Evolutionary conservation across 139 green algal species (phyloP), one percentile per base, ranked within the genome.

Genomic region (Chlamydomonas asymmetrica): DNA sequence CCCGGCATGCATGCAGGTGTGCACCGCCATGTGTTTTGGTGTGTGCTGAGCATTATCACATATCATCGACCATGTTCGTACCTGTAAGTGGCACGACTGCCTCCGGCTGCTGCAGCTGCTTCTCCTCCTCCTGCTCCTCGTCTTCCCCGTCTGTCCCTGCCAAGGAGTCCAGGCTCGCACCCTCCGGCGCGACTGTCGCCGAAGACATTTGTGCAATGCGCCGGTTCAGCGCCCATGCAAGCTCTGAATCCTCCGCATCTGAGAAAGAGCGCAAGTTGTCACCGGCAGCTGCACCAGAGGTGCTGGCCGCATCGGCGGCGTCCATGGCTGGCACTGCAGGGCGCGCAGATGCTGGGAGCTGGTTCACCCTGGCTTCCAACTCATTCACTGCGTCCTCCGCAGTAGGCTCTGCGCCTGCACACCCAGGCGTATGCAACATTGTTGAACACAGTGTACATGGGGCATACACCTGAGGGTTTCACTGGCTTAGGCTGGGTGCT

Each of bases 221-320:
- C 27, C 27, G 39, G 22, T 63, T 65, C 13, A 86, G 73, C 5
- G 79, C 75, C 18, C 57, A 66, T 8, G 85, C 73, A 29, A 90
- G 63, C 34, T 84, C 79, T 22, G 34, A 31, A 50, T 90, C 85
- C 10, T 81, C 79, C 23, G 70, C 79, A 22, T 86, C 81, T 35
- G 56, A 79, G 35, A 89, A 89, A 9, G 81, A 85, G 4, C 73
- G 48, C n/a, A n/a, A 5, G 5, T 9, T 22, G 71, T 31, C n/a
- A 71, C 57, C 1, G n/a, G 32, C 6, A 31, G n/a, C 52, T 31
- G 9, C 9, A 27, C 10, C 32, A 18, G 62, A n/a, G 8, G 13
- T 10, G 62, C 10, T 48, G 62, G 13, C 62, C 16, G n/a, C n/a
- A n/a, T n/a, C n/a, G 65, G 8, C 22, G 70, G 38, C 23, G 31